Evolutionary conservation across 371 early-diverging fungal species (phyloP), one percentile per base, ranked within the genome.

Genomic region (Mucor saturninus): DNA sequence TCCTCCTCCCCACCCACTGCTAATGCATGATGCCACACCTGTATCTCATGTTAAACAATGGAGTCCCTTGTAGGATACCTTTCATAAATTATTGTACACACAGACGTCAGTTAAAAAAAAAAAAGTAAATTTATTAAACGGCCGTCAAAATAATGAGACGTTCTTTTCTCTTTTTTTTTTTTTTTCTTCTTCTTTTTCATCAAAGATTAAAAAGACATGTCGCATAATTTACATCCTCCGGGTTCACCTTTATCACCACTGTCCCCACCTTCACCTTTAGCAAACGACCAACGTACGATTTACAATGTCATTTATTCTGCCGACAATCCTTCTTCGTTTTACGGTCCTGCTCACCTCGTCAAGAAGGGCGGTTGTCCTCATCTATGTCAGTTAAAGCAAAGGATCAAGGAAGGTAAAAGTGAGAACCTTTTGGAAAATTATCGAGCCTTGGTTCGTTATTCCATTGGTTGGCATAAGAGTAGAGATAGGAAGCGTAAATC

Each of bases 271-370:
- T 54, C 65, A 39, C 57, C 64, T 62, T 62, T 40, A 40, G 21
- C 40, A 32, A 14, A 31, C 15, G 58, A 72, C 13, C 61, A 52
- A 59, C 67, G 62, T 42, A 71, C 76, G 9, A 72, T 77, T 4
- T 80, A 72, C 42, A 74, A 76, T 61, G 65, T 80, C 26, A 62
- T 80, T 32, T 69, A 75, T 61, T 64, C 73, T 39, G 8, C 68
- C n/a, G 65, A 77, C 54, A 76, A 75, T 45, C 74, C 75, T 39
- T 10, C 69, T 38, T 68, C 72, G 10, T 80, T 79, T 45, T 76
- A 76, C 61, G 64, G 69, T 3, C 53, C 54, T 26, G 59, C 54
- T 7, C 65, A 68, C 11, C 54, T 65, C 6, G 55, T 71, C 2
- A 56, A 66, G 21, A 68, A 72, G 2, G 74, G 75, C 10, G 80